Evolutionary conservation across 139 green algal species (phyloP).

Genomic region (Pedinophyceae sp.): DNA sequence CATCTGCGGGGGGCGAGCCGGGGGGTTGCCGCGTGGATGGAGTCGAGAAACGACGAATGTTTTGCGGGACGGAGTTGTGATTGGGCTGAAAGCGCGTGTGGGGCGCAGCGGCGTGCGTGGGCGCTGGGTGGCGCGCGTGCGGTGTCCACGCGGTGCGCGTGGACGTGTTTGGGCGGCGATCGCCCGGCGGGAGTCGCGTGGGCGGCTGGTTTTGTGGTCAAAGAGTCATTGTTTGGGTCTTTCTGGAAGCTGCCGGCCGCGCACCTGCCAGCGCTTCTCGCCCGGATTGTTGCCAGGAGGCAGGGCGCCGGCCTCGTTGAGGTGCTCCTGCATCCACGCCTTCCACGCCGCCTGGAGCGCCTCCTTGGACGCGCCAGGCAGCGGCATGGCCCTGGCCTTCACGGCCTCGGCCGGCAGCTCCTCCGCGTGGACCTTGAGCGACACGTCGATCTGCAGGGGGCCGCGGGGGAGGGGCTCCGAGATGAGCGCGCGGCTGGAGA

Average conservation of each 20-base stretch:
- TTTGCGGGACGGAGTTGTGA: no score
- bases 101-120: not conserved
- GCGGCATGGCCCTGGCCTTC: conserved; percentile 26
- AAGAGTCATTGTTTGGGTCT: no score
- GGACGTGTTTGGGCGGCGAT: not conserved
- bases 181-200: no score
- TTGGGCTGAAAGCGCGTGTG: not conserved
- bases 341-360: conserved; percentile 63
- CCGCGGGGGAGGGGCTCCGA: no score
- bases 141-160: not conserved
- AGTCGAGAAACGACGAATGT: no score
- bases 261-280: conserved; percentile 45
- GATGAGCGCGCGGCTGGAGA: no score
- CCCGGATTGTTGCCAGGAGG: conserved; percentile 62
- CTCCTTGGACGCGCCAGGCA: conserved; percentile 38
- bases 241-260: conserved; percentile 7
- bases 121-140: not conserved
- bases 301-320: conserved; percentile 38
- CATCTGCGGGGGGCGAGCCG: no score
- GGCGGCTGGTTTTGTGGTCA: no score
- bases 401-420: conserved; percentile 49
- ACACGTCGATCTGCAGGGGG: conserved; percentile 44
- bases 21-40: no score
- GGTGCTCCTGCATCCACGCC: conserved; percentile 56
- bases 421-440: conserved; percentile 42